Evolutionary conservation across 2,329 filamentous ascomycete species (phyloP).

Genomic region (Colletotrichum simmondsii): DNA sequence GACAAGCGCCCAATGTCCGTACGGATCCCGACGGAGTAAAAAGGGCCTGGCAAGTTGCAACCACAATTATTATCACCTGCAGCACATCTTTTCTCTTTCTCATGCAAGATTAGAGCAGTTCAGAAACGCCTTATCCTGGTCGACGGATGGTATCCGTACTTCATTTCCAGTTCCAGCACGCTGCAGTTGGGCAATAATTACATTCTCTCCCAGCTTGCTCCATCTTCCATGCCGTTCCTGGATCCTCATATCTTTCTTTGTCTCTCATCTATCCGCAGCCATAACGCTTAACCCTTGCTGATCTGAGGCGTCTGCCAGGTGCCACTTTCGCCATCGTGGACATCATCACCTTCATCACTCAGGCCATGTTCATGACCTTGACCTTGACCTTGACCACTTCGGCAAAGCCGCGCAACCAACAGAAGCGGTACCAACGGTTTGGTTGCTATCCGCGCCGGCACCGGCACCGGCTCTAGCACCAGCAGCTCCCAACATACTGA

Average conservation of each 20-base stretch:
- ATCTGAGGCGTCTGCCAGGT: neutral
- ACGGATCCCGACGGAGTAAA: neutral
- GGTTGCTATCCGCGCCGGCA: neutral
- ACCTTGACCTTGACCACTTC: neutral
- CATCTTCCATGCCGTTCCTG: neutral
- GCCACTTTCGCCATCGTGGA: neutral
- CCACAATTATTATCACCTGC: no score
- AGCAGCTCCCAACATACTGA: neutral
- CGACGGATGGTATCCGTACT: no score
- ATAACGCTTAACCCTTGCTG: neutral
- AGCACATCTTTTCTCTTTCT: neutral
- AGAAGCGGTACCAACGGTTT: neutral
- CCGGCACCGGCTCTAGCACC: neutral
- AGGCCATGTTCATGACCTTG: neutral
- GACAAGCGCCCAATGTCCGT: neutral
- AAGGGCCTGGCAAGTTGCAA: no score
- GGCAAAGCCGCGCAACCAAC: neutral
- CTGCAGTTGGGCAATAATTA: no score
- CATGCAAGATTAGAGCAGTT: no score
- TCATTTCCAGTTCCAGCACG: no score
- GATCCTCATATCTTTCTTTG: neutral
- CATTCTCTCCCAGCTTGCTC: neutral
- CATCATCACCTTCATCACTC: neutral
- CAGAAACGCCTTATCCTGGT: no score
- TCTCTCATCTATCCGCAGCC: neutral